Conservation (phyloP, 306 rosid genomes). For the Myrica gale region DNA sequence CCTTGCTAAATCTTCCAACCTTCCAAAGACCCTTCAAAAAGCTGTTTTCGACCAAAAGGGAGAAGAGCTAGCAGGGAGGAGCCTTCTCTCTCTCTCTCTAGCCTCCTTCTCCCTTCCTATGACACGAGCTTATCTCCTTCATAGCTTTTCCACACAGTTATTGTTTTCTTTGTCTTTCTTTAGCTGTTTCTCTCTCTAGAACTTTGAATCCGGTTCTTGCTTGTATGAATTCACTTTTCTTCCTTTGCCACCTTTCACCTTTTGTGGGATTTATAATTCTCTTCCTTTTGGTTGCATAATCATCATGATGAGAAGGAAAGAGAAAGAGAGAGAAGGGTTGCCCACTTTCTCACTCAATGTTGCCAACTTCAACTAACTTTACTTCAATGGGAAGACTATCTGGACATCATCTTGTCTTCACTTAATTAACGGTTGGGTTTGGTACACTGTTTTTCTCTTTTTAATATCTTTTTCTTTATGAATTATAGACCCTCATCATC, state of each 20-base stretch:
- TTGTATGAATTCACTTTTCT: conserved; percentile 47
- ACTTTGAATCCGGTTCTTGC: conserved; percentile 54
- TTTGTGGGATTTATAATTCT: conserved; percentile 51
- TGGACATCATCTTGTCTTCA: conserved; percentile 47
- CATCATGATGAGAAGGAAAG: conserved; percentile 47
- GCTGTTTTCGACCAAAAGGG: conserved; percentile 22
- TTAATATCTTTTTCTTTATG: conserved; percentile 21
- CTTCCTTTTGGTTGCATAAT: conserved; percentile 43
- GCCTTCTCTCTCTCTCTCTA: conserved; percentile 23
- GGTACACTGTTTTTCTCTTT: conserved; percentile 19
- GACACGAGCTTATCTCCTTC: conserved; percentile 44
- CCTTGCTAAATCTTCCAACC: conserved; percentile 24
- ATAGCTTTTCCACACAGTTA: conserved; percentile 4
- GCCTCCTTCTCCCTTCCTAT: conserved; percentile 45
- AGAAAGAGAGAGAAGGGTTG: conserved; percentile 40
- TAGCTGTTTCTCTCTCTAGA: conserved; percentile 14
- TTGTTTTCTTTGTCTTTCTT: conserved; percentile 8
- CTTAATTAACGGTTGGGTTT: conserved; percentile 47
- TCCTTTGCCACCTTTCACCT: conserved; percentile 59
- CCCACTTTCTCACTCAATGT: conserved; percentile 93
- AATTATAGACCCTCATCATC: conserved; percentile 19
- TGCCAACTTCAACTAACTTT: conserved; percentile 80
- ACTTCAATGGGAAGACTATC: conserved; percentile 90
- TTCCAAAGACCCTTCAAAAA: conserved; percentile 16
- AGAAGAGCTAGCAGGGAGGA: conserved; percentile 27